phyloP scores from a whole-genome alignment of 164 flowering plant genomes.

The grape (Vitis vinifera) region DNA sequence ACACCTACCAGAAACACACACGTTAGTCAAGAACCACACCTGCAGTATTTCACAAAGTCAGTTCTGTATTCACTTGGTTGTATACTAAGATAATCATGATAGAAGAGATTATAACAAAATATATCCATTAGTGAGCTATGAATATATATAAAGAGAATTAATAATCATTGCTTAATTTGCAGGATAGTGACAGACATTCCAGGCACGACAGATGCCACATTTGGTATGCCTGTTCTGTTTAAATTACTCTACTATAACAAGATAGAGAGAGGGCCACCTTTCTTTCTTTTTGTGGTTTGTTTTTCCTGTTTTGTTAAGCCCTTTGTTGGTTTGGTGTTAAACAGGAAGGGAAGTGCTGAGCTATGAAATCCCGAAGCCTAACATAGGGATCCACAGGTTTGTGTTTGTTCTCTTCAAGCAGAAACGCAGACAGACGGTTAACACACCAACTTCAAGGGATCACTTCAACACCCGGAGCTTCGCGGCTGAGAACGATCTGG shows the following conservation, averaged over 20 bases:
- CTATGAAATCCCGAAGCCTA: slow-evolving; percentile 66
- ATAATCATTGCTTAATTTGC: slow-evolving; percentile 7
- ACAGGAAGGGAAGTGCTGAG: slow-evolving; percentile 68
- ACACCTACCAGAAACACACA: too few relatives aligned
- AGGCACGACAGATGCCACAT: slow-evolving; percentile 77
- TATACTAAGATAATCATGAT: too few relatives aligned
- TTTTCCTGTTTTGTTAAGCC: background rate
- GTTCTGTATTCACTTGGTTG: too few relatives aligned
- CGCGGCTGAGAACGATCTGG: slow-evolving; percentile 67
- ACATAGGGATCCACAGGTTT: slow-evolving; percentile 80
- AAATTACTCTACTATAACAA: background rate
- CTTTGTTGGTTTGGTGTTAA: background rate
- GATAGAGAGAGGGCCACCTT: too few relatives aligned
- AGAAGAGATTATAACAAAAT: background rate
- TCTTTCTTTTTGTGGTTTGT: background rate
- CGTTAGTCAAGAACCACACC: too few relatives aligned
- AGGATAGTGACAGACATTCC: slow-evolving; percentile 92
- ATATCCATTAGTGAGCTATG: background rate
- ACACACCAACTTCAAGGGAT: slow-evolving; percentile 59
- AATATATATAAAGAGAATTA: background rate
- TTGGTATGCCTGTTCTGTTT: slow-evolving; percentile 45
- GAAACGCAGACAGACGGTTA: slow-evolving; percentile 37
- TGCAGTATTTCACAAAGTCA: too few relatives aligned
- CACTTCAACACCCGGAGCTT: slow-evolving; percentile 65
- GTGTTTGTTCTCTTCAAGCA: slow-evolving; percentile 76